Base-by-base conservation (phyloP, 176 grass and related monocot species). In the Zoysia japonica region DNA sequence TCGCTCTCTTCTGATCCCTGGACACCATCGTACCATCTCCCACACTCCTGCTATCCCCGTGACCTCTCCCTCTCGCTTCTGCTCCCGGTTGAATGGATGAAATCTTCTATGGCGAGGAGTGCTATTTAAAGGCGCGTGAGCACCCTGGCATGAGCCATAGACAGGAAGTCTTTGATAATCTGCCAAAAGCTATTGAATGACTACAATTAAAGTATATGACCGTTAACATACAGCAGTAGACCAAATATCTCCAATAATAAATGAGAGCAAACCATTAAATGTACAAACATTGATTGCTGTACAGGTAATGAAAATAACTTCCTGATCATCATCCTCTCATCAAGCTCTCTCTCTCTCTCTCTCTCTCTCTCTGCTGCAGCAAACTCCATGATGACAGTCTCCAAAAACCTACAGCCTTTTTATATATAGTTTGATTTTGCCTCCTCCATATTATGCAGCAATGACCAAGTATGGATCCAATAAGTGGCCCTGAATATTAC, bases 1-100 rank as follows among this genome's bases (percentile, higher is more conserved):
- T 81, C 16, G 73, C 67, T 74, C 81, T 72, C 66, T 93, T 90
- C 64, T 93, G 70, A 75, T 90, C 85, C 81, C 59, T 83, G 10
- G 88, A 88, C 20, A 93, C 85, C 90, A 89, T 89, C 67, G 28
- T 28, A 82, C 83, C 61, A n/a, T 51, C 57, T 67, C 65, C 77
- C 3, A n/a, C 6, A 47, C 57, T 62, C 37, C 55, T 37, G 7
- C 14, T 44, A 9, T 17, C 35, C 50, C 75, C 17, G 0, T 65
- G 16, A 17, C 63, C 28, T 28, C 28, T 28, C 28, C 28, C 28
- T 28, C 28, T 28, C 28, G 28, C 41, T 39, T 15, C 8, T 8
- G 49, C 11, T 42, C 12, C 47, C 10, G 2, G 57, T 17, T 76
- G 20, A 78, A 57, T 41, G 37, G 28, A 28, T 28, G 28, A 28